Evolutionary conservation across 441 rosid species (phyloP).

Genomic region (Euphorbia corollata): DNA sequence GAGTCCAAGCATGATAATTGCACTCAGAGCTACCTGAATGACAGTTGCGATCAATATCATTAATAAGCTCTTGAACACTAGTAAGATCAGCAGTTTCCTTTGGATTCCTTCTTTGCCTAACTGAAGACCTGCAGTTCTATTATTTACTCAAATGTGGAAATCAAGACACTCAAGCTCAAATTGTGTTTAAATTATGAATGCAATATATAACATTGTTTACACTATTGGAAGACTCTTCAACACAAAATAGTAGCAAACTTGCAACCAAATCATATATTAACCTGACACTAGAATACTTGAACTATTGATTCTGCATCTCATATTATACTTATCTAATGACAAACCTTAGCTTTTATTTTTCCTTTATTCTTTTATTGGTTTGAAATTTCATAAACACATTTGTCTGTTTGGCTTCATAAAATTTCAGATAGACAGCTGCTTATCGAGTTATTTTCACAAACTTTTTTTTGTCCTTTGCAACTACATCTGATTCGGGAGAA

Average conservation of each 20-base stretch:
- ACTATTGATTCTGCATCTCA: too few species aligned
- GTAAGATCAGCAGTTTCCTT: constrained; percentile 89
- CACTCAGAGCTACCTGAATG: constrained; percentile 49
- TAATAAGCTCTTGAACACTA: constrained; percentile 76
- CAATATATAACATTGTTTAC: background rate
- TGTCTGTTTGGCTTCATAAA: too few species aligned
- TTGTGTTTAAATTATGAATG: background rate
- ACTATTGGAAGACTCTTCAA: background rate
- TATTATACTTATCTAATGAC: too few species aligned
- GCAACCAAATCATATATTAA: background rate
- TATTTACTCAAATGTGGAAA: background rate
- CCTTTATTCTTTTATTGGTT: too few species aligned
- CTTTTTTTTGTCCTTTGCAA: too few species aligned
- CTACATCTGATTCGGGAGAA: too few species aligned
- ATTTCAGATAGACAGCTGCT: too few species aligned
- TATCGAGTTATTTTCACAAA: too few species aligned
- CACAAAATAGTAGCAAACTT: background rate
- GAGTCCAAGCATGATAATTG: constrained; percentile 6
- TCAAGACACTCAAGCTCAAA: background rate
- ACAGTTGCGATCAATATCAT: constrained; percentile 52
- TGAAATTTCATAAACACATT: too few species aligned
- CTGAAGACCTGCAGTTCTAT: constrained; percentile 45
- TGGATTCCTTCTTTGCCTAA: constrained; percentile 84
- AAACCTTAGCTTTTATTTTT: too few species aligned
- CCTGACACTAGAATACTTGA: background rate